phyloP scores from a whole-genome alignment of 2,329 filamentous ascomycete genomes.

The Tolypocladium ovalisporum region DNA sequence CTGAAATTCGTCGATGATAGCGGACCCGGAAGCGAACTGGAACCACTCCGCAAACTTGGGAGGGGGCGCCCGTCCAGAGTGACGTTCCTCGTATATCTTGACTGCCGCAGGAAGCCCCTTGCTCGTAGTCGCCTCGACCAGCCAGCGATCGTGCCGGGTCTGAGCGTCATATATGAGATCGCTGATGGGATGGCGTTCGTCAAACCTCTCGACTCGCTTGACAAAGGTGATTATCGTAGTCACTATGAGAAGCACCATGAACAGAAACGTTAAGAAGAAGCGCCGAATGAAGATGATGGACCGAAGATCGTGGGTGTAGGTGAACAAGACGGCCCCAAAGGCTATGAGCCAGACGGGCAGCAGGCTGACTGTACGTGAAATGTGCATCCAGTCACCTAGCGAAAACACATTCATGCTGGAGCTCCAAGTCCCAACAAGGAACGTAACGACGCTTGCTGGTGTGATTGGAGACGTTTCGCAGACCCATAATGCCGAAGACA shows the following conservation, averaged over 20 bases:
- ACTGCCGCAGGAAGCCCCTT: conserved; percentile 34
- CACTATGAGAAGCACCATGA: conserved; percentile 24
- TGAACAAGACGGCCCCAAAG: conserved; percentile 29
- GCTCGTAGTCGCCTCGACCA: conserved; percentile 34
- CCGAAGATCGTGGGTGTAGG: conserved; percentile 31
- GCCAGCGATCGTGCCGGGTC: conserved; percentile 37
- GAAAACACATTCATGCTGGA: conserved; percentile 23
- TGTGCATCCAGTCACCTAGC: conserved; percentile 35
- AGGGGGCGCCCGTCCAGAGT: conserved; percentile 59
- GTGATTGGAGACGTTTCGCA: conserved; percentile 34
- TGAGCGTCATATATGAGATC: conserved; percentile 38
- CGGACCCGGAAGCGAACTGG: conserved; percentile 60
- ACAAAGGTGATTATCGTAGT: conserved; percentile 25
- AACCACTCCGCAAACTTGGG: conserved; percentile 81
- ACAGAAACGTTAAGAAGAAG: conserved; percentile 24
- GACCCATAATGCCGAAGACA: conserved; percentile 33
- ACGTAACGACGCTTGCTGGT: conserved; percentile 30
- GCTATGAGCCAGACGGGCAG: conserved; percentile 27
- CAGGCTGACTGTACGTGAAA: conserved; percentile 23
- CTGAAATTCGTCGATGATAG: conserved; percentile 70
- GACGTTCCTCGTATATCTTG: conserved; percentile 36
- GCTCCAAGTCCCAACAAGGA: conserved; percentile 27
- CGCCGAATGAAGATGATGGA: conserved; percentile 32
- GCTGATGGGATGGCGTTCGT: conserved; percentile 32
- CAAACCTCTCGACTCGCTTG: conserved; percentile 16